Conservation (phyloP, 441 rosid species). For the Pelargonium australe region DNA sequence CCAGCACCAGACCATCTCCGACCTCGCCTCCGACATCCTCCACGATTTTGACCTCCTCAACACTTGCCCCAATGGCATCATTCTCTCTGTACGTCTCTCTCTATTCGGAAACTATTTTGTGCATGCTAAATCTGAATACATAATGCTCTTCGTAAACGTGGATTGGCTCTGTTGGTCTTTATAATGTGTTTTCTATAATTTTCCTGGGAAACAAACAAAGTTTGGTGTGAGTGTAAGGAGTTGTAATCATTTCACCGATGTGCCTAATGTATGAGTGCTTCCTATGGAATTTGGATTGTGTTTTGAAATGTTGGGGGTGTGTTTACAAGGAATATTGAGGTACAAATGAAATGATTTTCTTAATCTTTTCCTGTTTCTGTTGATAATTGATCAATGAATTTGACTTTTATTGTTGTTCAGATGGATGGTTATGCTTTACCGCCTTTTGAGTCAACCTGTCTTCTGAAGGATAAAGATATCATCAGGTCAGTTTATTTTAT, state of each 20-base stretch:
- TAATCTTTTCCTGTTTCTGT: too few relatives aligned
- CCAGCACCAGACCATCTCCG: constrained; percentile 54
- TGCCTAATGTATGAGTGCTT: too few relatives aligned
- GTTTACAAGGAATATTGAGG: neutral
- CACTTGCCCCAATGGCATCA: constrained; percentile 62
- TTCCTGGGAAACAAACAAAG: neutral
- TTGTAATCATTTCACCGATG: neutral
- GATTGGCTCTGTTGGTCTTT: neutral
- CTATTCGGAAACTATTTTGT: neutral
- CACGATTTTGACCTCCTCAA: constrained; percentile 44
- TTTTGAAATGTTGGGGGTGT: neutral
- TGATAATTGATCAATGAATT: neutral
- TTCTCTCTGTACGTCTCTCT: constrained; percentile 47
- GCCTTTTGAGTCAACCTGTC: constrained; percentile 62
- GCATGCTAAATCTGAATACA: neutral
- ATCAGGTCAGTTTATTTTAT: constrained; percentile 43
- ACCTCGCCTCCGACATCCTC: constrained; percentile 54
- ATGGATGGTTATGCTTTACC: constrained; percentile 92
- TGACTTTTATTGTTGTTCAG: constrained; percentile 30
- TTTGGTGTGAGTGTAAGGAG: neutral
- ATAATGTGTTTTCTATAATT: neutral
- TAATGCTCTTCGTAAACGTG: neutral
- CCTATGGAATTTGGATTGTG: constrained; percentile 1
- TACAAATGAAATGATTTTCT: neutral
- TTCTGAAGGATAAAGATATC: constrained; percentile 73